Percentiles rank a stretch among this genome's conserved stretches.
Evolutionary conservation across 768 basidiomycete genomes (phyloP).

Genomic region (Lentinula detonsa): DNA sequence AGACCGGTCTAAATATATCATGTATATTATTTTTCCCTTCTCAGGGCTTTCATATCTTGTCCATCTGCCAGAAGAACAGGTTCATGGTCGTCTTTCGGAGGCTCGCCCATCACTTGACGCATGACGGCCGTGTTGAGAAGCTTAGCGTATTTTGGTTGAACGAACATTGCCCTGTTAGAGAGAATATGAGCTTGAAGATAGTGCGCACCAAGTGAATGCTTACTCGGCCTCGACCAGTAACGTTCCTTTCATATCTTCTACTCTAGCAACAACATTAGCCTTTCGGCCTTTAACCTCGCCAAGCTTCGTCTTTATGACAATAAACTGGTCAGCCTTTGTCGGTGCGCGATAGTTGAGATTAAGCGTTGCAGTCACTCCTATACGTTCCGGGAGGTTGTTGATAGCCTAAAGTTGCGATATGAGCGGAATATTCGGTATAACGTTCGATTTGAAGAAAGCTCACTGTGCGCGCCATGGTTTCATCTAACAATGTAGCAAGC

Average conservation of each 20-base stretch:
- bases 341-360: constrained; percentile 81
- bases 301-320: constrained; percentile 71
- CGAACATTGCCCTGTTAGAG: constrained; percentile 1
- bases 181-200: background rate
- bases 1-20: too few relatives aligned
- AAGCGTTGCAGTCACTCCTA: constrained; percentile 90
- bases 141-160: constrained; percentile 4
- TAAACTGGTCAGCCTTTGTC: constrained; percentile 88
- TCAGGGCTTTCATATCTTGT: constrained; percentile 1
- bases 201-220: constrained; percentile 29
- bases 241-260: constrained; percentile 81
- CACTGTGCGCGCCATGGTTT: constrained; percentile 76
- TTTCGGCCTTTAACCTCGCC: constrained; percentile 74
- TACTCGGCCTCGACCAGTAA: constrained; percentile 79
- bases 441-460: constrained; percentile 19
- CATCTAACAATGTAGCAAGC: constrained; percentile 86
- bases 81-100: background rate
- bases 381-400: constrained; percentile 76
- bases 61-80: constrained; percentile 6
- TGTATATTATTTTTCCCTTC: background rate
- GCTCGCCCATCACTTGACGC: constrained; percentile 1
- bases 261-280: constrained; percentile 55
- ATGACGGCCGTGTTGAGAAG: background rate
- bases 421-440: background rate
- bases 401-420: constrained; percentile 52